Conservation (phyloP, 306 rosid species). For the Trichosanthes truncata region DNA sequence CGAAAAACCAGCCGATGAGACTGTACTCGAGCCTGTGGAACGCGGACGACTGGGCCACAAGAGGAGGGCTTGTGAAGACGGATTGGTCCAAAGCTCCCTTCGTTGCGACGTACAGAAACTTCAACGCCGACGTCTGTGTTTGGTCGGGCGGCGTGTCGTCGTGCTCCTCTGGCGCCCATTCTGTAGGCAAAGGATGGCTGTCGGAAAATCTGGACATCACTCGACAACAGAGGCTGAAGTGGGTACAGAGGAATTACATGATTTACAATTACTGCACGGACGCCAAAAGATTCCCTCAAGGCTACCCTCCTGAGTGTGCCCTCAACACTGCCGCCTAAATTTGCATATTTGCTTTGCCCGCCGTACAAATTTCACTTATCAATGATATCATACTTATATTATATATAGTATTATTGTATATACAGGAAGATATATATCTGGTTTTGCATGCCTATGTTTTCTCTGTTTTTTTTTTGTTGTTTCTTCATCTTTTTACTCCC, state of each 20-base stretch:
- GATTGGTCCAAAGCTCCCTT: slow-evolving; percentile 61
- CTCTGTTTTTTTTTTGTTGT: neutral
- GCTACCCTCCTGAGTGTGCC: slow-evolving; percentile 42
- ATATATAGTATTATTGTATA: neutral
- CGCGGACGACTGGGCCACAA: slow-evolving; percentile 85
- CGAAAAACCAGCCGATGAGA: slow-evolving; percentile 49
- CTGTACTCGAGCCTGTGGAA: slow-evolving; percentile 58
- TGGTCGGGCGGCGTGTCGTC: slow-evolving; percentile 35
- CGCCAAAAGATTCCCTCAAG: slow-evolving; percentile 42
- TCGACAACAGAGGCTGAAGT: slow-evolving; percentile 20
- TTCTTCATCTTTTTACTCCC: neutral
- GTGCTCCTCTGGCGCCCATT: slow-evolving; percentile 21
- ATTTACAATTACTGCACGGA: slow-evolving; percentile 54
- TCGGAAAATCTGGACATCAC: slow-evolving; percentile 32
- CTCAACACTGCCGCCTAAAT: neutral
- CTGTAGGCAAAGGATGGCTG: slow-evolving; percentile 27
- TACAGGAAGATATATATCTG: neutral
- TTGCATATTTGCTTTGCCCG: neutral
- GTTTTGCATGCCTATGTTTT: neutral
- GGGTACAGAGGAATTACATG: slow-evolving; percentile 58
- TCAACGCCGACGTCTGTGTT: slow-evolving; percentile 47
- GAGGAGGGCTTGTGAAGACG: slow-evolving; percentile 63
- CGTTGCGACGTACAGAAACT: slow-evolving; percentile 46
- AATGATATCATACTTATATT: neutral
- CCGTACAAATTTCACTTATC: neutral